These are phyloP conservation scores for Phaeolepiota aurea DNA, from an alignment of 768 basidiomycete species.

Conservation along the genomic window DNA sequence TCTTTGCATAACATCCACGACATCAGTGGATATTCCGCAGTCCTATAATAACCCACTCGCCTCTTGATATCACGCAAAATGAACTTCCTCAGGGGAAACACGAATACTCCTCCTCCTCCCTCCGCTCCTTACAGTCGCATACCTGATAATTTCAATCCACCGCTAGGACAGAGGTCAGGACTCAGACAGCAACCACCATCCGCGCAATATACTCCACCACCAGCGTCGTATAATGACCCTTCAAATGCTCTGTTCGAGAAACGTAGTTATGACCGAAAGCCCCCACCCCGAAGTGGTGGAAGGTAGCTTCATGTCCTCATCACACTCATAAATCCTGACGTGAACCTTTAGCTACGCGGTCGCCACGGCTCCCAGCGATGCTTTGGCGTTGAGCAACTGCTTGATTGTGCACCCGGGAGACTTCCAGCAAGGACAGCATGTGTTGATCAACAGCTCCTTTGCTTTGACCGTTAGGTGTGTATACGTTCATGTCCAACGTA, in stretches of 20 bases:
- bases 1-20: no score
- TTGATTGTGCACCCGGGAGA: constrained; percentile 74
- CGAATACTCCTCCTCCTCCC: constrained; percentile 27
- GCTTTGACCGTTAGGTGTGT: constrained; percentile 68
- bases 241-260: constrained; percentile 43
- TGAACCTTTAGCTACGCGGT: constrained; percentile 57
- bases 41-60: no score
- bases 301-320: constrained; percentile 18
- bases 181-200: constrained; percentile 30
- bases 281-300: constrained; percentile 22
- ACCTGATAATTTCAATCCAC: constrained; percentile 18
- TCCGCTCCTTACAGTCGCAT: constrained; percentile 31
- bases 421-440: constrained; percentile 66
- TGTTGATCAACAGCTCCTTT: constrained; percentile 64
- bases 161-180: constrained; percentile 24
- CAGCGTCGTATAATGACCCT: constrained; percentile 44
- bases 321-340: neutral
- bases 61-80: no score
- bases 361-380: constrained; percentile 51
- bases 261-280: constrained; percentile 32
- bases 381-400: constrained; percentile 74
- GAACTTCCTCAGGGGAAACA: constrained; percentile 41
- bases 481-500: neutral
- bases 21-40: no score
- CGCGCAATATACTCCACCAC: constrained; percentile 29